Evolutionary conservation across 257 asterid genomes (phyloP), one percentile per base, ranked within the genome.

Genomic region (Solanum bukasovii): DNA sequence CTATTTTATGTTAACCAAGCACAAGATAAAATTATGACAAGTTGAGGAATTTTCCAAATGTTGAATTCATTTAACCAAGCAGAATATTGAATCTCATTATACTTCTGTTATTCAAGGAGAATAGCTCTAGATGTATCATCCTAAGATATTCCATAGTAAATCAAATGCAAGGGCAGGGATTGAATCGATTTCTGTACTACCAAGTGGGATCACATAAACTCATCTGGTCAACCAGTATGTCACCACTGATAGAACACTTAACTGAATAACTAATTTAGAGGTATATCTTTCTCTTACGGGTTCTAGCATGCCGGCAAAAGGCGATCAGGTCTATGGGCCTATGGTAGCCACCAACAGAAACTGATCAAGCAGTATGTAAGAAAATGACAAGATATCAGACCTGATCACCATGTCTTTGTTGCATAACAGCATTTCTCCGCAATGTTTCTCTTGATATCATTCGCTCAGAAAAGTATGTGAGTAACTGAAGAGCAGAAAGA

Each of bases 401-500:
- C 97, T 93, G 95, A 91, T 93, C 89, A 59, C 93, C 93, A 1
- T 56, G 70, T 92, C 92, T 92, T 93, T 88, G 92, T 94, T 95
- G 98, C 99, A 97, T 94, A 84, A 97, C 98, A 63, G 88, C 92
- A 92, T 97, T 97, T 91, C 99, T 93, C 70, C 87, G 91, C 87
- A 97, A 88, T 82, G 99, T 97, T 92, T 97, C 98, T 88, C 89
- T 92, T 14, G 98, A 94, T 92, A 97, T 94, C 97, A 97, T 92
- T 92, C 99, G 93, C 93, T 92, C 96, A 84, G 97, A 90, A 88
- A 97, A 97, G 91, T 93, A 95, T 46, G 89, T 86, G 90, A 94
- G 92, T 86, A 97, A 91, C 99, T 96, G 92, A 78, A 89, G 40
- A 81, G 84, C 81, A 90, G 46, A 65, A 79, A 82, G 70, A 37